Conservation (phyloP, 1,284 basidiomycete genomes). For the Ceratobasidium sp. region DNA sequence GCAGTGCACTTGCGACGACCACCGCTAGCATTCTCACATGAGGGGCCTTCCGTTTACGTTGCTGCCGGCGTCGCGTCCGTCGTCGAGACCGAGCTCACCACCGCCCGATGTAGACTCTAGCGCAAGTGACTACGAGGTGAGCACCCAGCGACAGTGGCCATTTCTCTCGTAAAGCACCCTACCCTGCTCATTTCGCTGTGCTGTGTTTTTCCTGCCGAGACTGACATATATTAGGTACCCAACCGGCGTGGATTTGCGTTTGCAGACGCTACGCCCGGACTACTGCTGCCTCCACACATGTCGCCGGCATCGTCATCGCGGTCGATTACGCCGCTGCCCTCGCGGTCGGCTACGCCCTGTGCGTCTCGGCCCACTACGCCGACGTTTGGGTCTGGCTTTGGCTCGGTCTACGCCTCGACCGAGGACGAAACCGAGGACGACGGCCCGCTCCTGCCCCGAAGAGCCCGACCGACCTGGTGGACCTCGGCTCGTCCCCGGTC, state of each 20-base stretch:
- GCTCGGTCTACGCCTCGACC: conserved; percentile 50
- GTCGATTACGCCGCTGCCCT: conserved; percentile 30
- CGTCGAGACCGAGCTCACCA: conserved; percentile 13
- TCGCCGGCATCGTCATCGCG: conserved; percentile 24
- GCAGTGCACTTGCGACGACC: neutral
- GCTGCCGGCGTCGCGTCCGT: conserved; percentile 23
- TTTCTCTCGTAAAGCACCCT: no score
- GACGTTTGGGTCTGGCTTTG: conserved; percentile 31
- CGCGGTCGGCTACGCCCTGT: conserved; percentile 21
- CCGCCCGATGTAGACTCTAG: conserved; percentile 21
- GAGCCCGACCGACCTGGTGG: conserved; percentile 26
- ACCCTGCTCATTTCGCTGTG: no score
- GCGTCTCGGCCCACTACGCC: conserved; percentile 35
- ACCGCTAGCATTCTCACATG: conserved; percentile 4
- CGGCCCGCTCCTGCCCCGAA: conserved; percentile 66
- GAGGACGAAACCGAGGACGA: conserved; percentile 76
- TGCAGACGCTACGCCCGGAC: neutral
- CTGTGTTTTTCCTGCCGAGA: no score
- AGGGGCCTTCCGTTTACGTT: conserved; percentile 29
- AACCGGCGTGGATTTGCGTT: conserved; percentile 24
- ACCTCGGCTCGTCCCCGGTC: conserved; percentile 2
- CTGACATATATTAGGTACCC: no score
- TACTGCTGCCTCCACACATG: conserved; percentile 13
- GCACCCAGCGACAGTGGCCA: no score
- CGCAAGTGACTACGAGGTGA: conserved; percentile 30